Percentiles rank a stretch among this genome's conserved stretches.
These are phyloP conservation scores for Pichia pseudocactophila DNA, from an alignment of 805 yeast genomes.

Conservation along the genomic window DNA sequence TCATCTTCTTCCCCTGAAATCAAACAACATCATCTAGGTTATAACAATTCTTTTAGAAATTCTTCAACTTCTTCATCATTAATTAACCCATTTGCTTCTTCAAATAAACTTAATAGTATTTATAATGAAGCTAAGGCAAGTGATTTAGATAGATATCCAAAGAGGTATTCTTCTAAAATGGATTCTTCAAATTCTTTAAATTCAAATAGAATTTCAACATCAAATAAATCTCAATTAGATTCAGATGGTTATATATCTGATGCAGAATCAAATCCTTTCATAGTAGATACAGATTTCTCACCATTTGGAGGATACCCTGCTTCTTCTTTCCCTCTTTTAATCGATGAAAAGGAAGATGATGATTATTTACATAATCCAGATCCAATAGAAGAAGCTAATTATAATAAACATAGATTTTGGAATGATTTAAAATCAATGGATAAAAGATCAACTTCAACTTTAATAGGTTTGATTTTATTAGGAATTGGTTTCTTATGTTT, in stretches of 20 bases:
- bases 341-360: slow-evolving; percentile 92
- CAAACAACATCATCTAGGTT: slow-evolving; percentile 15
- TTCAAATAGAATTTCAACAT: slow-evolving; percentile 21
- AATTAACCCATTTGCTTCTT: slow-evolving; percentile 25
- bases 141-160: slow-evolving; percentile 63
- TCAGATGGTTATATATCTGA: slow-evolving; percentile 16
- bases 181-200: slow-evolving; percentile 41
- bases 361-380: slow-evolving; percentile 95
- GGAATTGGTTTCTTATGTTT: slow-evolving; percentile 55
- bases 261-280: slow-evolving; percentile 29
- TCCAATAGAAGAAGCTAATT: slow-evolving; percentile 83
- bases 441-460: slow-evolving; percentile 49
- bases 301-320: slow-evolving; percentile 99
- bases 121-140: slow-evolving; percentile 26
- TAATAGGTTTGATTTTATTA: slow-evolving; percentile 50
- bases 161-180: slow-evolving; percentile 41
- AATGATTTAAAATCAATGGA: slow-evolving; percentile 62
- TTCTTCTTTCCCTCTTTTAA: slow-evolving; percentile 76
- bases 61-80: slow-evolving; percentile 22
- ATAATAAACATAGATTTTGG: slow-evolving; percentile 60
- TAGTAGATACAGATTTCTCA: slow-evolving; percentile 56
- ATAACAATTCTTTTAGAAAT: slow-evolving; percentile 19
- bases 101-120: slow-evolving; percentile 14
- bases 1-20: slow-evolving; percentile 16
- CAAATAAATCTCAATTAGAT: slow-evolving; percentile 1